phyloP scores from a whole-genome alignment of 2,329 filamentous ascomycete species.

The Trichoderma citrinoviride region DNA sequence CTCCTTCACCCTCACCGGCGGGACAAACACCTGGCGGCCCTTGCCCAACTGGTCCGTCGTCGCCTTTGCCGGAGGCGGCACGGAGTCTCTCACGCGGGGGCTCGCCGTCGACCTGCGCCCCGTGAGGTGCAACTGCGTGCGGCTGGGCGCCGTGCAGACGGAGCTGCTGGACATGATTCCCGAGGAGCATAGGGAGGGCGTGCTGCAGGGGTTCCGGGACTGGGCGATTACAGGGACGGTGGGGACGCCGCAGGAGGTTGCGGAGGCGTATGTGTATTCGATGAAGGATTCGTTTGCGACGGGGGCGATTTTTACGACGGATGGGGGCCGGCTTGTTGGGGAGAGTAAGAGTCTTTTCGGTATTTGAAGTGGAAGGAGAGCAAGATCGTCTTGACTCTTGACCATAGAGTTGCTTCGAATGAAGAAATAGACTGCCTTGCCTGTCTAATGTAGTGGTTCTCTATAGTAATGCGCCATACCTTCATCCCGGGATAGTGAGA shows the following conservation, averaged over 20 bases:
- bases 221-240: conserved; percentile 27
- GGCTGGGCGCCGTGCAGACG: conserved; percentile 53
- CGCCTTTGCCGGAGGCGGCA: conserved; percentile 47
- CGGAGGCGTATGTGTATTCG: conserved; percentile 44
- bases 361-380: not conserved
- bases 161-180: conserved; percentile 34
- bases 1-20: conserved; percentile 57
- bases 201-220: conserved; percentile 23
- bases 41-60: conserved; percentile 50
- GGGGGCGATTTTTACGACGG: conserved; percentile 31
- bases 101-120: conserved; percentile 63
- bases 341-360: conserved; percentile 20
- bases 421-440: too few species aligned
- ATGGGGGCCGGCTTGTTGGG: conserved; percentile 29
- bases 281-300: conserved; percentile 44
- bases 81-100: conserved; percentile 52
- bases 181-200: conserved; percentile 19
- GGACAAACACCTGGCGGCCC: conserved; percentile 50
- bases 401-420: not conserved
- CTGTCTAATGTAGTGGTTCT: not conserved
- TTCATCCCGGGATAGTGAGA: conserved; percentile 1
- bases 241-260: conserved; percentile 40
- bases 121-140: conserved; percentile 60
- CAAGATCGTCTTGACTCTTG: too few species aligned
- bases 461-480: not conserved